These are phyloP conservation scores for Dactylonectria estremocensis DNA, from an alignment of 2,329 filamentous ascomycete species.

Conservation along the genomic window DNA sequence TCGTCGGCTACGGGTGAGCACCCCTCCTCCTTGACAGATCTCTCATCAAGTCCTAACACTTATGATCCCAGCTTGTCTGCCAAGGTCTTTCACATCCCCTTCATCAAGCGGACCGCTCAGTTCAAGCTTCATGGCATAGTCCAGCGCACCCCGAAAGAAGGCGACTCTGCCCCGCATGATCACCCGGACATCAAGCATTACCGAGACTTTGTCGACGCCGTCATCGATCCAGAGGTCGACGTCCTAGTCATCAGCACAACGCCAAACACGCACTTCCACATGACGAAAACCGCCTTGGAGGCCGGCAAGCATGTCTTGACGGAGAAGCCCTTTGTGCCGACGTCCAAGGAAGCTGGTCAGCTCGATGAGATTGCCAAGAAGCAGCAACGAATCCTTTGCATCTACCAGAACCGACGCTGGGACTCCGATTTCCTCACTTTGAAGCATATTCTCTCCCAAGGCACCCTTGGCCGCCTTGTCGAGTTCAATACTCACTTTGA, in stretches of 20 bases:
- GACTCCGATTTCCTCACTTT: slow-evolving; percentile 84
- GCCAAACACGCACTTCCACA: slow-evolving; percentile 78
- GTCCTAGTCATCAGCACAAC: slow-evolving; percentile 81
- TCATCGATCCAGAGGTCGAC: slow-evolving; percentile 77
- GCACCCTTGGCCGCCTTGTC: slow-evolving; percentile 77
- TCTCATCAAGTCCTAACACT: slow-evolving; percentile 34
- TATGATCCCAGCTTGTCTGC: slow-evolving; percentile 67
- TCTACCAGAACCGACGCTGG: slow-evolving; percentile 84
- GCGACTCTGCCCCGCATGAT: slow-evolving; percentile 78
- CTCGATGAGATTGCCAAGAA: slow-evolving; percentile 71
- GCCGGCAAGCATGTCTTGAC: slow-evolving; percentile 84
- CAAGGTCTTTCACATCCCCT: slow-evolving; percentile 89
- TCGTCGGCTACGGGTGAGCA: slow-evolving; percentile 67
- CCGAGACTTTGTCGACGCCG: slow-evolving; percentile 72
- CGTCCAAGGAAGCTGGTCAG: slow-evolving; percentile 75
- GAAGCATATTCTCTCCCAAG: slow-evolving; percentile 71
- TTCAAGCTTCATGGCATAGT: slow-evolving; percentile 82
- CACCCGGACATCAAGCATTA: slow-evolving; percentile 77
- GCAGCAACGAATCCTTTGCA: slow-evolving; percentile 69
- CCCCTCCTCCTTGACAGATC: slow-evolving; percentile 8
- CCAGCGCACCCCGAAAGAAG: slow-evolving; percentile 77
- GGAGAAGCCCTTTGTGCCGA: slow-evolving; percentile 88
- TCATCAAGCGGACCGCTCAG: slow-evolving; percentile 75
- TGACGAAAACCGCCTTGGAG: slow-evolving; percentile 76
- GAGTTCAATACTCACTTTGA: slow-evolving; percentile 89